phyloP scores from a whole-genome alignment of 495 filamentous ascomycete genomes.

The Bacidia rubella region DNA sequence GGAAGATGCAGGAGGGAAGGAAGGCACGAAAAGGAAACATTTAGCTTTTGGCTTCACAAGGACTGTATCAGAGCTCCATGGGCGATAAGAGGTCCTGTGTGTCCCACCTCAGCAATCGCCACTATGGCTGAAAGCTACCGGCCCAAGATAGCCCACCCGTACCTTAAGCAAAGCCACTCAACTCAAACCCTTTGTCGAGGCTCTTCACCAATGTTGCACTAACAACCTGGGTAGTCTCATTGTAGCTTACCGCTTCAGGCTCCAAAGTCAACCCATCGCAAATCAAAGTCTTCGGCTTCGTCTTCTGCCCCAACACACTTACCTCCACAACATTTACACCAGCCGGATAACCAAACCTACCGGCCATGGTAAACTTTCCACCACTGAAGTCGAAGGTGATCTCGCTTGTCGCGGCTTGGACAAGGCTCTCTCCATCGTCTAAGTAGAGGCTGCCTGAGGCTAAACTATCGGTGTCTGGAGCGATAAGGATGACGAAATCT shows the following conservation, averaged over 20 bases:
- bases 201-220: neutral
- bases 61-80: no score
- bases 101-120: no score
- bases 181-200: neutral
- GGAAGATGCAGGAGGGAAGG: no score
- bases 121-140: no score
- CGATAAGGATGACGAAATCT: constrained; percentile 57
- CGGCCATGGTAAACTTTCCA: constrained; percentile 36
- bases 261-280: neutral
- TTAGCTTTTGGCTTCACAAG: no score
- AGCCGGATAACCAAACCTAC: constrained; percentile 34
- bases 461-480: constrained; percentile 36
- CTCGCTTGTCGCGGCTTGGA: constrained; percentile 33
- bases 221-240: neutral
- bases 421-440: constrained; percentile 46
- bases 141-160: no score
- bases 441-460: constrained; percentile 44
- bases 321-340: neutral
- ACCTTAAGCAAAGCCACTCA: neutral
- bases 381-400: constrained; percentile 41
- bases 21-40: no score
- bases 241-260: neutral
- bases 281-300: neutral
- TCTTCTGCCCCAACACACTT: neutral
- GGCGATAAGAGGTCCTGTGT: no score